These are phyloP conservation scores for Podospora conica DNA, from an alignment of 495 filamentous ascomycete species.

Conservation along the genomic window DNA sequence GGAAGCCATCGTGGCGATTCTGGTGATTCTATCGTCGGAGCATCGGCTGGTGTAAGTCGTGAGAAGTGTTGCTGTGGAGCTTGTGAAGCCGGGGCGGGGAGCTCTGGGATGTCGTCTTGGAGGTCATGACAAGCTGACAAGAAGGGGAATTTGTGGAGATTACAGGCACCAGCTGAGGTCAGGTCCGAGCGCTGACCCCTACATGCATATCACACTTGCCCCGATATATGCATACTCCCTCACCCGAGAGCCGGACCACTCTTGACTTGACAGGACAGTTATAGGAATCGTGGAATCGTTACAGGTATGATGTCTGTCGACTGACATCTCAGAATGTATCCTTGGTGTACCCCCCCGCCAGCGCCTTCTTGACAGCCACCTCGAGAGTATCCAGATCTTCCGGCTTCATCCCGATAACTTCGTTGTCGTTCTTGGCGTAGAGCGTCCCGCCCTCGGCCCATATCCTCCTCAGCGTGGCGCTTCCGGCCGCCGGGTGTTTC, in stretches of 20 bases:
- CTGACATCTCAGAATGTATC: constrained; percentile 23
- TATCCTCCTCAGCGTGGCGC: constrained; percentile 56
- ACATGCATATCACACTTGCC: no score
- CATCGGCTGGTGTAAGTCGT: background rate
- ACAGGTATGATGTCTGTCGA: no score
- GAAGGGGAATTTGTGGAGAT: background rate
- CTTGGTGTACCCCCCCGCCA: constrained; percentile 29
- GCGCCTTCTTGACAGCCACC: constrained; percentile 36
- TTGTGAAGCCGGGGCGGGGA: background rate
- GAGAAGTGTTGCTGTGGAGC: background rate
- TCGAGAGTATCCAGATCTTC: constrained; percentile 45
- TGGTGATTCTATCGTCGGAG: background rate
- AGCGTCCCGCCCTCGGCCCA: constrained; percentile 68
- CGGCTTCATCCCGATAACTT: constrained; percentile 42
- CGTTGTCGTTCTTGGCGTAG: constrained; percentile 62
- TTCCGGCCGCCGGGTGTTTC: constrained; percentile 47
- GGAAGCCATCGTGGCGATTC: constrained; percentile 28
- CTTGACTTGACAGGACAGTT: no score
- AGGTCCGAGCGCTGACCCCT: background rate
- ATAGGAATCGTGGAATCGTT: no score
- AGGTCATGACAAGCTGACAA: background rate
- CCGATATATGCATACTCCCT: no score
- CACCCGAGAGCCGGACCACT: no score
- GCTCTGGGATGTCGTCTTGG: background rate
- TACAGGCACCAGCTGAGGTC: background rate